Base-by-base conservation (phyloP, 2,329 filamentous ascomycete species). In the Sclerotinia nivalis region DNA sequence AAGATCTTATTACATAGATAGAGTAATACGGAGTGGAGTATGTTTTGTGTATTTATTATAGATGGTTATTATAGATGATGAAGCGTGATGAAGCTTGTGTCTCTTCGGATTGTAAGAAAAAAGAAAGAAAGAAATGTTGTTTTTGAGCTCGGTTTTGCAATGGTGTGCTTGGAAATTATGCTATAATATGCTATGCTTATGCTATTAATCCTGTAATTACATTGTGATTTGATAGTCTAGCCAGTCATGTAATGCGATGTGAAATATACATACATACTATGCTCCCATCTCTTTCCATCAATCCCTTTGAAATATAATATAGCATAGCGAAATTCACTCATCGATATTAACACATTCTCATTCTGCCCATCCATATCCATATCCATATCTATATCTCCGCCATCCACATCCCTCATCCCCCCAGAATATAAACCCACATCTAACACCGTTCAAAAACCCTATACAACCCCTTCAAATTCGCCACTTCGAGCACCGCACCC, bases 391-490 rank as follows among this genome's bases (percentile, higher is more conserved):
- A 34, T 6, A 34, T 25, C 22, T 15, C 7, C n/a, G 13, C 25
- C 28, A n/a, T 10, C 7, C 10, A 0, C 37, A 1, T 25, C 20
- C 28, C n/a, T 50, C 28, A 6, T 10, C 22, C 25, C n/a, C 31
- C 22, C 6, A 47, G 7, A 10, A 68, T 49, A 47, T 4, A 37
- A 25, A 20, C 22, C 34, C 40, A 28, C 28, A n/a, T n/a, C 28
- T 87, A 98, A 80, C 96, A 98, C 68, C 96, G 84, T 81, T 99
- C 96, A 84, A 99, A 99, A 3, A 98, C 94, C 59, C 92, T 85
- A 80, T 99, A 99, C 70, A 99, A 79, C 0, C 94, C 93, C 80
- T 97, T 98, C 71, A 98, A 80, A 81, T 96, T 93, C 2, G 96
- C 95, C 62, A 97, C 88, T 80, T 99, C 95, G 60, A 97, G 82